These are phyloP conservation scores for Colletotrichum salicis DNA, from an alignment of 2,329 filamentous ascomycete species.

Conservation along the genomic window DNA sequence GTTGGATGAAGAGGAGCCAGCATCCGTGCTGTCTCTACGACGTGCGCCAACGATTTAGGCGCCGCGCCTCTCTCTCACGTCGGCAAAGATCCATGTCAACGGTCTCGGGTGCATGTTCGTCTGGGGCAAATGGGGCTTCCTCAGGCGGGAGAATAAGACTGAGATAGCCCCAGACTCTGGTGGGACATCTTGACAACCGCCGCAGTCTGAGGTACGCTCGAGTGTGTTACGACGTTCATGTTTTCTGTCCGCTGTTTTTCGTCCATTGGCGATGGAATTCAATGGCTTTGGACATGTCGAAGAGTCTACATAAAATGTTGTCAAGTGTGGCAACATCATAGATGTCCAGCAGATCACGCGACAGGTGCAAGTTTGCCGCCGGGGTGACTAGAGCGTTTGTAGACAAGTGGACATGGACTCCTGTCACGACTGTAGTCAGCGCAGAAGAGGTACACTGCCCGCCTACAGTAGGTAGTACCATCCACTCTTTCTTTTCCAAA, in stretches of 20 bases:
- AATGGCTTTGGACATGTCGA: background rate
- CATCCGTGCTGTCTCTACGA: too few relatives aligned
- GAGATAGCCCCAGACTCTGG: background rate
- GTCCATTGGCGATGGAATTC: background rate
- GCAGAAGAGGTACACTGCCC: too few relatives aligned
- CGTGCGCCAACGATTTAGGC: background rate
- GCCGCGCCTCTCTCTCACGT: background rate
- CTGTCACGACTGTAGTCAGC: too few relatives aligned
- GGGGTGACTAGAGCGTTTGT: too few relatives aligned
- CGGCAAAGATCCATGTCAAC: background rate
- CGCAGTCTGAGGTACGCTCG: background rate
- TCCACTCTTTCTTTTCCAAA: background rate
- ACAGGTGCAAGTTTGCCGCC: background rate
- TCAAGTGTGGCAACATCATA: too few relatives aligned
- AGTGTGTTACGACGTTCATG: background rate
- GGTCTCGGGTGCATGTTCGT: background rate
- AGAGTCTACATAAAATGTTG: background rate
- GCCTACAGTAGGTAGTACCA: background rate
- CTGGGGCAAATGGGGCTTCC: background rate
- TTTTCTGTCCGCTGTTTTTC: background rate
- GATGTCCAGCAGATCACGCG: background rate
- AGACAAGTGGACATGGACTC: too few relatives aligned
- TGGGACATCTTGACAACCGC: background rate
- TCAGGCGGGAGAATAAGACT: background rate
- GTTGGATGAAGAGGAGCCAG: too few relatives aligned